Conservation (phyloP, 345 rosid genomes). For the Citrus reticulata region DNA sequence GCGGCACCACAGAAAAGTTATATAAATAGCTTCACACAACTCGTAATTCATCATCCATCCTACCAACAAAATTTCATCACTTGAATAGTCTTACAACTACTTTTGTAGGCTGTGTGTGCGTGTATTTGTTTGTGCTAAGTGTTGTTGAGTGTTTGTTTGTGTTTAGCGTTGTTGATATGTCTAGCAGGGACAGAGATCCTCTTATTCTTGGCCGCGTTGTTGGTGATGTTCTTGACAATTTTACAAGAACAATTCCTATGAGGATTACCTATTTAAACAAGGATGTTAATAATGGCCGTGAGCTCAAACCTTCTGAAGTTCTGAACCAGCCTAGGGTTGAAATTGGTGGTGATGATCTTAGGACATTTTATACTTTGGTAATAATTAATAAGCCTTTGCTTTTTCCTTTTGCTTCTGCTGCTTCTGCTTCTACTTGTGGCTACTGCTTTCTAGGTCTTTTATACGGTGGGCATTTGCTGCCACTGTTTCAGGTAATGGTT, state of each 20-base stretch:
- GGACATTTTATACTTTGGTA: slow-evolving; percentile 72
- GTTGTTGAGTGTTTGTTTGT: neutral
- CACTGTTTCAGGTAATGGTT: slow-evolving; percentile 51
- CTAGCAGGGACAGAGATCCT: slow-evolving; percentile 48
- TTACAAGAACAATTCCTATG: slow-evolving; percentile 41
- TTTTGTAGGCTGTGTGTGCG: neutral
- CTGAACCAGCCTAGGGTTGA: slow-evolving; percentile 51
- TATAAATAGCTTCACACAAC: slow-evolving; percentile 1
- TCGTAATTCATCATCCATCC: neutral
- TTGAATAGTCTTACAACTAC: neutral
- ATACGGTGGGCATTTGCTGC: neutral
- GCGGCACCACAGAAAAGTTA: neutral
- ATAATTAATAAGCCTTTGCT: neutral
- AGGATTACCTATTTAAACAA: slow-evolving; percentile 27
- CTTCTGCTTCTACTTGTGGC: too few species aligned
- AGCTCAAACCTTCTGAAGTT: slow-evolving; percentile 57
- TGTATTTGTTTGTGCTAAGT: neutral
- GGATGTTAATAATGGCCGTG: slow-evolving; percentile 53
- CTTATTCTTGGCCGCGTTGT: slow-evolving; percentile 61
- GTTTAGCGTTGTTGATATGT: slow-evolving; percentile 23
- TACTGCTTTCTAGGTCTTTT: neutral
- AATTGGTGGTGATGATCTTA: slow-evolving; percentile 59
- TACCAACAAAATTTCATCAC: neutral
- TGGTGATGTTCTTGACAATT: slow-evolving; percentile 67
- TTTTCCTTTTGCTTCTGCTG: neutral